phyloP scores from a whole-genome alignment of 305 asterid genomes.

The Fraxinus albicans region DNA sequence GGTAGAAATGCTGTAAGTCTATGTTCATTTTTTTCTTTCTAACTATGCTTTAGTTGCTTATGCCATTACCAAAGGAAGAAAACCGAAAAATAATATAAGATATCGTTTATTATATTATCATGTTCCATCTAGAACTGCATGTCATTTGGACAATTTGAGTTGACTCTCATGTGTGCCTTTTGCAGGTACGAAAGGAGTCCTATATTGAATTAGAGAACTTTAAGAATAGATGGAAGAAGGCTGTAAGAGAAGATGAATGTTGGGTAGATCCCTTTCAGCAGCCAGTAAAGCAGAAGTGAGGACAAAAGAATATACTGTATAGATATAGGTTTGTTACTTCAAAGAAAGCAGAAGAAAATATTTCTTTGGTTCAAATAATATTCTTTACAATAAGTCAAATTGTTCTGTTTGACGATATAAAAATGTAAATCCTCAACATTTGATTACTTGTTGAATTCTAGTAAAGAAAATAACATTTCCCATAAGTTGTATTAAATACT shows the following conservation, averaged over 20 bases:
- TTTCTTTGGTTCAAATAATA: background rate
- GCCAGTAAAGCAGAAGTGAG: conserved; percentile 25
- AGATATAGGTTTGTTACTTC: background rate
- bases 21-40: background rate
- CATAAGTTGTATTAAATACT: conserved; percentile 8
- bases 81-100: background rate
- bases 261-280: conserved; percentile 63
- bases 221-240: conserved; percentile 69
- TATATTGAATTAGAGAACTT: conserved; percentile 49
- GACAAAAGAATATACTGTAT: background rate
- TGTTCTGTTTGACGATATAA: background rate
- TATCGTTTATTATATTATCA: background rate
- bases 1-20: conserved; percentile 56
- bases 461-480: background rate
- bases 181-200: conserved; percentile 57
- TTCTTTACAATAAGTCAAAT: background rate
- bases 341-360: background rate
- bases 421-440: conserved; percentile 1
- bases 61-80: background rate
- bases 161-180: background rate
- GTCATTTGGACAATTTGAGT: background rate
- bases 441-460: background rate
- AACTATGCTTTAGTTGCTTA: background rate
- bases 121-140: background rate
- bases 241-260: conserved; percentile 63